phyloP scores from a whole-genome alignment of 1,284 basidiomycete genomes.

The Phylloboletellus chloephorus region DNA sequence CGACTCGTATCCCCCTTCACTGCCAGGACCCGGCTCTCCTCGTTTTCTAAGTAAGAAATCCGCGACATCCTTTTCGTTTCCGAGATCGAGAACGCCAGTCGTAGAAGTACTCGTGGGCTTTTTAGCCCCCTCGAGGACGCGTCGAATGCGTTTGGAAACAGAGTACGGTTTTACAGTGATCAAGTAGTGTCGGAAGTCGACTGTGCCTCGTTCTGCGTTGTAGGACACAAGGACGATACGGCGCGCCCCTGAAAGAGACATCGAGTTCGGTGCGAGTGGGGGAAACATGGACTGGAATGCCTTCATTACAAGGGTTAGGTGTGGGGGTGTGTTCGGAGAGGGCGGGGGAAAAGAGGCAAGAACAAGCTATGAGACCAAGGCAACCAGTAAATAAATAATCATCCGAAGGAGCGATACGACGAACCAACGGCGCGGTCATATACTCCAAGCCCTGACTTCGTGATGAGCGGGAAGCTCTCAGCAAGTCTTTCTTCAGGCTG shows the following conservation, averaged over 20 bases:
- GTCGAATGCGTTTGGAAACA: conserved; percentile 87
- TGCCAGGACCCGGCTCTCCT: conserved; percentile 55
- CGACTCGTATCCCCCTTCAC: conserved; percentile 81
- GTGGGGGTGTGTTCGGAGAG: conserved; percentile 63
- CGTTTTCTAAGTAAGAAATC: conserved; percentile 84
- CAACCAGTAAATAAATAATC: conserved; percentile 5
- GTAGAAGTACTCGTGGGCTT: conserved; percentile 34
- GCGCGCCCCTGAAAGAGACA: conserved; percentile 79
- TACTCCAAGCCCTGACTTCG: conserved; percentile 81
- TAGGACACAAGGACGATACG: conserved; percentile 93
- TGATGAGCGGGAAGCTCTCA: conserved; percentile 62
- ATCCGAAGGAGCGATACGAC: conserved; percentile 25
- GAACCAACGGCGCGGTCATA: conserved; percentile 77
- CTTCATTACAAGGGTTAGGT: conserved; percentile 73
- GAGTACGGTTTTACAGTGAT: conserved; percentile 96
- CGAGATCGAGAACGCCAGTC: conserved; percentile 69
- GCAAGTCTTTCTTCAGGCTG: conserved; percentile 81
- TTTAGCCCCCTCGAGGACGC: conserved; percentile 71
- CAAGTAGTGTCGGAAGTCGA: conserved; percentile 93
- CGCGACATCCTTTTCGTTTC: conserved; percentile 88
- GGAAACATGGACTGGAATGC: conserved; percentile 88
- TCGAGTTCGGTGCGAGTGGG: conserved; percentile 73
- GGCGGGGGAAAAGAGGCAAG: conserved; percentile 72
- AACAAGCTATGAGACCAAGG: conserved; percentile 47
- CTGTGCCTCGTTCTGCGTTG: conserved; percentile 78